Evolutionary conservation across 345 rosid species (phyloP).

Genomic region (Eucalyptus polyanthemos): DNA sequence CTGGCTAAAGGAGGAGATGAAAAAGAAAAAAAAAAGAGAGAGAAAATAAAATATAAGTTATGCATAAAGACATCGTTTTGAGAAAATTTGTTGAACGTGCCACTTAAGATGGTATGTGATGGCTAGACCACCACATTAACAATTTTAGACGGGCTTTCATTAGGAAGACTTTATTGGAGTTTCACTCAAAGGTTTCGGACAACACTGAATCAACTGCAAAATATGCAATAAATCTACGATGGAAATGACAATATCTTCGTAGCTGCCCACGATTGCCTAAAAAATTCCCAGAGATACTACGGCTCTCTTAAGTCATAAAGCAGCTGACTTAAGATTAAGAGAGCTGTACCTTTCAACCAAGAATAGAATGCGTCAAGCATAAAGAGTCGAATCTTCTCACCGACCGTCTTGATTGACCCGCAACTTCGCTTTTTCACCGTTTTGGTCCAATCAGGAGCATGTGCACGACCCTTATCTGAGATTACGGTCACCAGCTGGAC

Average conservation of each 20-base stretch:
- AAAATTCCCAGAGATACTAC: background rate
- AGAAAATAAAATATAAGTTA: accelerated
- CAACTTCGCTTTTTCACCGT: background rate
- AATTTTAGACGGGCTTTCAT: background rate
- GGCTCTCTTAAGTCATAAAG: background rate
- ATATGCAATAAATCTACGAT: no score
- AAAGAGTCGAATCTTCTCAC: background rate
- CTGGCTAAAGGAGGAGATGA: background rate
- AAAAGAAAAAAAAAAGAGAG: no score
- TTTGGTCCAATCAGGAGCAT: background rate
- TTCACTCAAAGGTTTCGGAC: background rate
- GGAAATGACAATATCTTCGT: no score
- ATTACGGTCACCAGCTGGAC: no score
- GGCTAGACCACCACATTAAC: background rate
- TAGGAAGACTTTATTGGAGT: background rate
- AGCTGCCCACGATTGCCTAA: background rate
- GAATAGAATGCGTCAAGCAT: background rate
- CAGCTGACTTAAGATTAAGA: no score
- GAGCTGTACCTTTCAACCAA: no score
- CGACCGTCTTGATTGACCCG: background rate
- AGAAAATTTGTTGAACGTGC: background rate
- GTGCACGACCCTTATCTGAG: no score
- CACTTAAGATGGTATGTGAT: background rate
- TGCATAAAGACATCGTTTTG: background rate
- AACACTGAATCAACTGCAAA: background rate